Evolutionary conservation across 2,329 filamentous ascomycete species (phyloP).

Genomic region (Aureobasidium pullulans): DNA sequence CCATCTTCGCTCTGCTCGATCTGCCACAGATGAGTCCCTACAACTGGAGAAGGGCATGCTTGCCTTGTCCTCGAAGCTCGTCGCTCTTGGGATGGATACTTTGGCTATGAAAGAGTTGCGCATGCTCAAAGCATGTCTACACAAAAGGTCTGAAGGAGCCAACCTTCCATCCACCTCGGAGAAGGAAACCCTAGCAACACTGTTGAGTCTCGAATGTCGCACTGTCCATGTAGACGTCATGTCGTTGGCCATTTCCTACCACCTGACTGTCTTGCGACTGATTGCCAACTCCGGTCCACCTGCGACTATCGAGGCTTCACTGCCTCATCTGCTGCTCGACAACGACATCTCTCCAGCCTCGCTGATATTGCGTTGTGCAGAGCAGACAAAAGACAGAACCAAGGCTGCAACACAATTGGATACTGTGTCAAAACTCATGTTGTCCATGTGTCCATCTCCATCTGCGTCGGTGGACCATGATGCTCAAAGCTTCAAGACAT

Average conservation of each 20-base stretch:
- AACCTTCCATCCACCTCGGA: conserved; percentile 17
- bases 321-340: conserved; percentile 49
- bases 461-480: conserved; percentile 54
- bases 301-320: conserved; percentile 48
- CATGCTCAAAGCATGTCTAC: conserved; percentile 42
- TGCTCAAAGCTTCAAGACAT: conserved; percentile 48
- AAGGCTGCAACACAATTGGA: conserved; percentile 63
- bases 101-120: conserved; percentile 62
- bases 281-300: conserved; percentile 55
- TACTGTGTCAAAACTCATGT: conserved; percentile 54
- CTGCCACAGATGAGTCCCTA: conserved; percentile 37
- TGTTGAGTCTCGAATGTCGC: conserved; percentile 53
- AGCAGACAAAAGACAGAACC: conserved; percentile 38
- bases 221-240: conserved; percentile 27
- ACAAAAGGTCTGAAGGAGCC: neutral
- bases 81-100: conserved; percentile 58
- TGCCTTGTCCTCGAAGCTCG: conserved; percentile 58
- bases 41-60: conserved; percentile 70
- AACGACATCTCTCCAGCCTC: conserved; percentile 51
- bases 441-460: conserved; percentile 61
- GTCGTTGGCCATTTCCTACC: conserved; percentile 55
- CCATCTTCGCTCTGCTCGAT: conserved; percentile 53
- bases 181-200: conserved; percentile 46
- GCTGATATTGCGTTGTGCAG: conserved; percentile 45
- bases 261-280: conserved; percentile 58